A percentile compares a stretch with the other conserved stretches of the same genome.
These are phyloP conservation scores for Danielia oregonensis DNA, from an alignment of 805 yeast genomes.

Conservation along the genomic window DNA sequence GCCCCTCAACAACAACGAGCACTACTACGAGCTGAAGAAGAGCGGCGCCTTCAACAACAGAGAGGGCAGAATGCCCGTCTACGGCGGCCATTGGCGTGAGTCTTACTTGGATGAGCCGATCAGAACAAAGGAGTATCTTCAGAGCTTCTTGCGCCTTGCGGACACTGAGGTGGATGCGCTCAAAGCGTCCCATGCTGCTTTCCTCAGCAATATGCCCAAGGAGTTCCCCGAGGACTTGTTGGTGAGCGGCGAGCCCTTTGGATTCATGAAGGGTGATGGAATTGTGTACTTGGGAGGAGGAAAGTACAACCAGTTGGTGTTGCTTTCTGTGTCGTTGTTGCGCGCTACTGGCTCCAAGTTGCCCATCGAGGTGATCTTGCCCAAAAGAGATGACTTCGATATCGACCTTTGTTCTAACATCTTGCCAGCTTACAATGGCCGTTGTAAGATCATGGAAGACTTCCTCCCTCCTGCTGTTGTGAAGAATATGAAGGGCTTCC, in stretches of 20 bases:
- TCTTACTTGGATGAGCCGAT: constrained; percentile 26
- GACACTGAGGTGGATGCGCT: constrained; percentile 18
- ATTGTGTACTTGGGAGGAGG: constrained; percentile 40
- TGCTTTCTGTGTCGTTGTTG: constrained; percentile 30
- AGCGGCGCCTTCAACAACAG: constrained; percentile 16
- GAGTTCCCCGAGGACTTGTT: constrained; percentile 20
- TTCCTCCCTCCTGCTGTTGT: constrained; percentile 23
- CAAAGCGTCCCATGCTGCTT: constrained; percentile 20
- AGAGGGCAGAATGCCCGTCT: constrained; percentile 25
- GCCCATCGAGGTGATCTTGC: constrained; percentile 37
- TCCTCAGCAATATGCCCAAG: constrained; percentile 19
- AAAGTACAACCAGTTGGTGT: constrained; percentile 31
- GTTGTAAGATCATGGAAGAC: constrained; percentile 46
- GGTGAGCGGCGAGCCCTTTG: constrained; percentile 12
- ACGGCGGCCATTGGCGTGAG: constrained; percentile 36
- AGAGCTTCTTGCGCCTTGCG: constrained; percentile 19
- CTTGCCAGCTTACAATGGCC: constrained; percentile 31
- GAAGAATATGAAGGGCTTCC: constrained; percentile 26
- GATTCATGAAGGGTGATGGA: constrained; percentile 36
- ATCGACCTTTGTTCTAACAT: constrained; percentile 28
- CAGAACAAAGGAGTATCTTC: constrained; percentile 23
- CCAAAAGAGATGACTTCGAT: constrained; percentile 30
- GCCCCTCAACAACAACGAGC: constrained; percentile 24
- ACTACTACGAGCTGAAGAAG: constrained; percentile 19
- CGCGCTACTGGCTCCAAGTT: constrained; percentile 30